phyloP scores from a whole-genome alignment of 78 protist genomes.

The Dictyostelium capitatum region DNA sequence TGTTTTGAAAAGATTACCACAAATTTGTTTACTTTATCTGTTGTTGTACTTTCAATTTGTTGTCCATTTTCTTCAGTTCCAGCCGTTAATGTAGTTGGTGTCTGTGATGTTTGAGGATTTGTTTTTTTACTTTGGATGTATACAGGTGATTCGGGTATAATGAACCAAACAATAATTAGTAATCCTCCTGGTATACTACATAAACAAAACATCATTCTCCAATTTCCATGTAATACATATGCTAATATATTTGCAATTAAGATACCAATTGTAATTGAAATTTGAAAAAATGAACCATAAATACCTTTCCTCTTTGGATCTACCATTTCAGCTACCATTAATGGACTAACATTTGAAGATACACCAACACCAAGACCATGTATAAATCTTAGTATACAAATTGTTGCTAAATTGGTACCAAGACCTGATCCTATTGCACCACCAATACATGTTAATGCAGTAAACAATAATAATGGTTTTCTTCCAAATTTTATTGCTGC shows the following conservation, averaged over 20 bases:
- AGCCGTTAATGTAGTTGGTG: background rate
- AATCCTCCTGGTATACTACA: conserved; percentile 48
- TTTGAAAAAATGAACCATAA: conserved; percentile 57
- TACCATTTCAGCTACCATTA: conserved; percentile 60
- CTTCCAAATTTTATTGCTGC: conserved; percentile 44
- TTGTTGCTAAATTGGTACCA: background rate
- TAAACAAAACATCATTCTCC: conserved; percentile 77
- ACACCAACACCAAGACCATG: conserved; percentile 44
- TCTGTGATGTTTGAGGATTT: background rate
- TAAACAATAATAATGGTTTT: conserved; percentile 43
- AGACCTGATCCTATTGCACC: conserved; percentile 59
- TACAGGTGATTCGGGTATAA: conserved; percentile 49
- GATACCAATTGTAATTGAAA: conserved; percentile 69
- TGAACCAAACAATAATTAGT: conserved; percentile 32
- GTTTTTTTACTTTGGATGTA: background rate
- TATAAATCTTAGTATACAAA: conserved; percentile 36
- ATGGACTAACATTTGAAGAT: conserved; percentile 40
- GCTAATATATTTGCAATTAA: conserved; percentile 56
- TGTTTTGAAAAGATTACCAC: background rate
- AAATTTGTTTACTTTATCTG: background rate
- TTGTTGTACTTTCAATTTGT: background rate
- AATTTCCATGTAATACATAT: conserved; percentile 29
- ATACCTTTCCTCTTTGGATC: conserved; percentile 28
- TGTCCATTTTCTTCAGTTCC: background rate
- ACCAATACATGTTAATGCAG: conserved; percentile 18